phyloP scores from a whole-genome alignment of 1,284 basidiomycete species.

The Moesziomyces antarcticus region DNA sequence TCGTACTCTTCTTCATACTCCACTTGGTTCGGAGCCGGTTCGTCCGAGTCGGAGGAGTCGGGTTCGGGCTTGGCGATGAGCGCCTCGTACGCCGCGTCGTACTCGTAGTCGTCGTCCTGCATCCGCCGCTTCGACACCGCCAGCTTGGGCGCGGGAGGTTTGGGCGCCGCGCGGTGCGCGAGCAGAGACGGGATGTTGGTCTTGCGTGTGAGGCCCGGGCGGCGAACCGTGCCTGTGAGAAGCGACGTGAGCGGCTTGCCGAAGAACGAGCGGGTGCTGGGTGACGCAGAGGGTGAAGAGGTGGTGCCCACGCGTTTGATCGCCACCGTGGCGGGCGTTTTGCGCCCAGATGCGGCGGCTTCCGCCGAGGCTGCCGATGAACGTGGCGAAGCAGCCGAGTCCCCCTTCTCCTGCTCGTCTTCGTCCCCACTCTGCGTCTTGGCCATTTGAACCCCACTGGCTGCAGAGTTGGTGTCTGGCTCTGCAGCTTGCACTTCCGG shows the following conservation, averaged over 20 bases:
- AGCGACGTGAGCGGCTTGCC: conserved; percentile 40
- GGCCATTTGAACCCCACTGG: too few relatives aligned
- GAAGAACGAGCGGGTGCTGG: conserved; percentile 29
- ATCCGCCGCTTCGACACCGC: conserved; percentile 25
- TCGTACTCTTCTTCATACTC: conserved; percentile 16
- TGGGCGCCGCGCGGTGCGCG: conserved; percentile 33
- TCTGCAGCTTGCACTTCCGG: conserved; percentile 17
- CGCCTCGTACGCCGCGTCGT: conserved; percentile 42
- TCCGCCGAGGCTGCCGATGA: not conserved
- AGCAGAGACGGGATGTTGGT: conserved; percentile 47
- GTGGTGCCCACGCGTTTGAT: conserved; percentile 27
- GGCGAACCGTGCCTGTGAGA: conserved; percentile 20
- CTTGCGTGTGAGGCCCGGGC: conserved; percentile 43
- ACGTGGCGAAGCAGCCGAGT: too few relatives aligned
- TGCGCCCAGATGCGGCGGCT: not conserved
- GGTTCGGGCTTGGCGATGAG: conserved; percentile 31
- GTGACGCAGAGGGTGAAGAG: conserved; percentile 2
- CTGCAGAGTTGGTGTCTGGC: not conserved
- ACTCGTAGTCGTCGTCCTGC: conserved; percentile 52
- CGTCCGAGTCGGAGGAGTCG: conserved; percentile 1
- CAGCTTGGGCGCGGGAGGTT: conserved; percentile 19
- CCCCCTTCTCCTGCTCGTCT: too few relatives aligned
- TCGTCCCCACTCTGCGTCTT: too few relatives aligned
- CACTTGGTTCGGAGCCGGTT: not conserved
- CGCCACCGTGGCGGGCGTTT: conserved; percentile 11